Conservation (phyloP, 306 rosid species). For the Cicer bijugum region DNA sequence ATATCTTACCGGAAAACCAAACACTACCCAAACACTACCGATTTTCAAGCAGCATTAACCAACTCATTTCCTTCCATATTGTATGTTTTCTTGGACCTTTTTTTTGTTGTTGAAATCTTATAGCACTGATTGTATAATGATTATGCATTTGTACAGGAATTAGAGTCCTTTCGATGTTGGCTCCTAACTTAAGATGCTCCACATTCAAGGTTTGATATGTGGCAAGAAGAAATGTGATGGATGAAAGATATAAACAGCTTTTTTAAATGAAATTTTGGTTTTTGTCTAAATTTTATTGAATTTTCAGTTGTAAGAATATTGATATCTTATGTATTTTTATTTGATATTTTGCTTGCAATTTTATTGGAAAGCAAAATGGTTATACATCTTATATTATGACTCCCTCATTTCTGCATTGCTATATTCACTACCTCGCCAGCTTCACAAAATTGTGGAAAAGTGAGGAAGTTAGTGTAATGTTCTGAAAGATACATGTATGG, state of each 20-base stretch:
- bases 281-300: conserved; percentile 11
- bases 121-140: not conserved
- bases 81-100: not conserved
- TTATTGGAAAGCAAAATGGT: not conserved
- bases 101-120: conserved; percentile 1
- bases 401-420: not conserved
- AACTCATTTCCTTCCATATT: not conserved
- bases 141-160: conserved; percentile 44
- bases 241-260: conserved; percentile 13
- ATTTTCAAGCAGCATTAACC: not conserved
- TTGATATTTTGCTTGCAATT: not conserved
- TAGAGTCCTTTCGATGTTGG: conserved; percentile 25
- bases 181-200: conserved; percentile 2
- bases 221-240: conserved; percentile 32
- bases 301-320: conserved; percentile 7
- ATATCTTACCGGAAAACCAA: not conserved
- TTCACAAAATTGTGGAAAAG: too few species aligned
- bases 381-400: not conserved
- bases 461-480: too few species aligned
- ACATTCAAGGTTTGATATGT: conserved; percentile 21
- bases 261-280: conserved; percentile 29
- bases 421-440: not conserved
- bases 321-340: not conserved
- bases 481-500: too few species aligned
- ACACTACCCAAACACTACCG: not conserved